Conservation (phyloP, 768 basidiomycete species). For the Pisolithus albus region DNA sequence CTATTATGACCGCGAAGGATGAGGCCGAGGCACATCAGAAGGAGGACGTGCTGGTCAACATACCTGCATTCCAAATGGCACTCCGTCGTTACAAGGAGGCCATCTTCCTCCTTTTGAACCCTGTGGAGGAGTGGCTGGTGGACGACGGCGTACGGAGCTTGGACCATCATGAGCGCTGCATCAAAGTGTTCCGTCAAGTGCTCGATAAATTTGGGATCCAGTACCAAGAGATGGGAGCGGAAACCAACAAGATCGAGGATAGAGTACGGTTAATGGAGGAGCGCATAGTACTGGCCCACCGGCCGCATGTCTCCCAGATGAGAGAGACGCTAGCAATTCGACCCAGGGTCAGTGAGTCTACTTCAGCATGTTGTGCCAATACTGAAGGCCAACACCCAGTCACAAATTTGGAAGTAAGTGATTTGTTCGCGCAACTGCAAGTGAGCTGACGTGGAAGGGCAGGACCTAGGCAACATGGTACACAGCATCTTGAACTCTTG, state of each 20-base stretch:
- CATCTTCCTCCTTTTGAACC: slow-evolving; percentile 48
- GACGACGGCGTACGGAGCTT: slow-evolving; percentile 59
- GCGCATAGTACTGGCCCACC: neutral
- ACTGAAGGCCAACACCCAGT: no score
- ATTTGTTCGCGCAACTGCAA: no score
- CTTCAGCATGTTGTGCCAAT: neutral
- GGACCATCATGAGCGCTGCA: slow-evolving; percentile 39
- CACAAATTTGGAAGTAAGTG: no score
- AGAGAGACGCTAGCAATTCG: neutral
- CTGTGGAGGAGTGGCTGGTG: slow-evolving; percentile 51
- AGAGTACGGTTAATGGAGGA: slow-evolving; percentile 18
- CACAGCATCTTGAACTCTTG: no score
- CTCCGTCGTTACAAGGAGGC: slow-evolving; percentile 40
- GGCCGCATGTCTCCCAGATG: neutral
- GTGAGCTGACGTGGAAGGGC: no score
- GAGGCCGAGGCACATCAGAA: slow-evolving; percentile 31
- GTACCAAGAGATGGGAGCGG: slow-evolving; percentile 40
- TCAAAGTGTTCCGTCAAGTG: slow-evolving; percentile 32
- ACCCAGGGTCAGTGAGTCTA: neutral
- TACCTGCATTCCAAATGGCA: slow-evolving; percentile 34
- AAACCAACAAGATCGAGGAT: slow-evolving; percentile 33
- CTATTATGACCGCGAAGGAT: slow-evolving; percentile 38
- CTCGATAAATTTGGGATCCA: slow-evolving; percentile 38
- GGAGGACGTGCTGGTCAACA: slow-evolving; percentile 28
- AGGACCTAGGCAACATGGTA: no score